phyloP scores from a whole-genome alignment of 2,329 filamentous ascomycete species.

The Chrysoporthe austroafricana region DNA sequence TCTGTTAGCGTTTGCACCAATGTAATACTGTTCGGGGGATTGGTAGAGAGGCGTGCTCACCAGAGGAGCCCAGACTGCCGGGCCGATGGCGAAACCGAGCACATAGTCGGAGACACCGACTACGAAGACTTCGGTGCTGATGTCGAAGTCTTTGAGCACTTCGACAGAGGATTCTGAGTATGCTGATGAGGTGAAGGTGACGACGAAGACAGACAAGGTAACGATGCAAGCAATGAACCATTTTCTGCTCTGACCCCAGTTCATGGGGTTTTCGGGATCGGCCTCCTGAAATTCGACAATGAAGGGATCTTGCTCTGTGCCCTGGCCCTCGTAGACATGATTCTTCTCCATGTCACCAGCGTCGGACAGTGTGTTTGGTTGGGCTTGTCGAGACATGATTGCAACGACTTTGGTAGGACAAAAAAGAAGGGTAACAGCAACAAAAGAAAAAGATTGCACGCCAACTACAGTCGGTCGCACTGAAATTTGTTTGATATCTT shows the following conservation, averaged over 20 bases:
- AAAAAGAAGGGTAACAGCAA: neutral
- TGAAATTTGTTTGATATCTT: neutral
- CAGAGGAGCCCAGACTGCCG: slow-evolving; percentile 62
- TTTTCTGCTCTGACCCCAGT: slow-evolving; percentile 42
- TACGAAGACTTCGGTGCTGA: slow-evolving; percentile 47
- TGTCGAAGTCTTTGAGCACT: slow-evolving; percentile 46
- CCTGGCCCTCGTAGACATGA: slow-evolving; percentile 26
- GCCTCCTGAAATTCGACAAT: slow-evolving; percentile 49
- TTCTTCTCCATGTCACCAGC: neutral
- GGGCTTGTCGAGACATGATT: neutral
- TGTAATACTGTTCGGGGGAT: neutral
- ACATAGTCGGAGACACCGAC: slow-evolving; percentile 60
- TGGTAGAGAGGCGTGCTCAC: slow-evolving; percentile 39
- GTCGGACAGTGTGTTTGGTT: neutral
- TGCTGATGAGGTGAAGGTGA: slow-evolving; percentile 58
- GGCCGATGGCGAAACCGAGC: slow-evolving; percentile 59
- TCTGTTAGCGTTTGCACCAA: neutral
- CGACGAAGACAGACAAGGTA: slow-evolving; percentile 45
- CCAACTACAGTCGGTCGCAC: neutral
- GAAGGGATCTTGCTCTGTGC: slow-evolving; percentile 48
- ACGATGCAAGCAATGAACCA: slow-evolving; percentile 45
- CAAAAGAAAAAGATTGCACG: neutral
- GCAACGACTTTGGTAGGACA: neutral
- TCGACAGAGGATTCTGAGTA: slow-evolving; percentile 45
- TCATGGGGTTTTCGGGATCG: slow-evolving; percentile 49